Percentiles rank a stretch among this genome's conserved stretches.
phyloP scores from a whole-genome alignment of 352 stramenopile species.

The Globisporangium iwayamae region DNA sequence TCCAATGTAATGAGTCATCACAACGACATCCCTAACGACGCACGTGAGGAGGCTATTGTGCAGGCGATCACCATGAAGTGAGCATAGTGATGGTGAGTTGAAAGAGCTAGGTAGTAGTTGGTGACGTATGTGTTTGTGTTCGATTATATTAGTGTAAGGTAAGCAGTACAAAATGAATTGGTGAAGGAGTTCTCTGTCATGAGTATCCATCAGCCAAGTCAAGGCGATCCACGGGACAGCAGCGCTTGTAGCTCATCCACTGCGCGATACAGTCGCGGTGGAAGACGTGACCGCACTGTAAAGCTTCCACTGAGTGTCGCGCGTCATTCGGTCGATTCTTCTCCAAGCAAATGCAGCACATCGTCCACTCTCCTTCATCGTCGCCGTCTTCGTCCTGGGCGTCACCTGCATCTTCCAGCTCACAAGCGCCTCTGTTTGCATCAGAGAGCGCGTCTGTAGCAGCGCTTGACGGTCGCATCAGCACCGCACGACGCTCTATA shows the following conservation, averaged over 20 bases:
- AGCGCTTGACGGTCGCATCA: background rate
- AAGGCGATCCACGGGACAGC: conserved; percentile 31
- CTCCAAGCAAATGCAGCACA: conserved; percentile 33
- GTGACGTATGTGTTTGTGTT: background rate
- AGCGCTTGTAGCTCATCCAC: conserved; percentile 25
- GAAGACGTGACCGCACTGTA: conserved; percentile 32
- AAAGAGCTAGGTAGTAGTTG: background rate
- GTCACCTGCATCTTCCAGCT: background rate
- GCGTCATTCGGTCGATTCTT: background rate
- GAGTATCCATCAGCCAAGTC: background rate
- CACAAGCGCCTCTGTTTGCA: background rate
- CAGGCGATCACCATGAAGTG: conserved; percentile 37
- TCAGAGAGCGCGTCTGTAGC: background rate
- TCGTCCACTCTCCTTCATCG: background rate
- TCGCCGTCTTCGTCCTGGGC: background rate
- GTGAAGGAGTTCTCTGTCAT: background rate
- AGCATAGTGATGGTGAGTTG: background rate
- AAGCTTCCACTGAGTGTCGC: conserved; percentile 3
- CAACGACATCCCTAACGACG: conserved; percentile 32
- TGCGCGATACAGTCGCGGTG: conserved; percentile 25
- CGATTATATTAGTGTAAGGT: background rate
- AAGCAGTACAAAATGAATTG: background rate
- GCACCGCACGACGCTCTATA: conserved; percentile 1
- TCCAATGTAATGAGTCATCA: conserved; percentile 9
- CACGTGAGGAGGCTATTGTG: conserved; percentile 45